These are phyloP conservation scores for Paramecium sexaurelia DNA, from an alignment of 73 alveolate species.

Conservation along the genomic window DNA sequence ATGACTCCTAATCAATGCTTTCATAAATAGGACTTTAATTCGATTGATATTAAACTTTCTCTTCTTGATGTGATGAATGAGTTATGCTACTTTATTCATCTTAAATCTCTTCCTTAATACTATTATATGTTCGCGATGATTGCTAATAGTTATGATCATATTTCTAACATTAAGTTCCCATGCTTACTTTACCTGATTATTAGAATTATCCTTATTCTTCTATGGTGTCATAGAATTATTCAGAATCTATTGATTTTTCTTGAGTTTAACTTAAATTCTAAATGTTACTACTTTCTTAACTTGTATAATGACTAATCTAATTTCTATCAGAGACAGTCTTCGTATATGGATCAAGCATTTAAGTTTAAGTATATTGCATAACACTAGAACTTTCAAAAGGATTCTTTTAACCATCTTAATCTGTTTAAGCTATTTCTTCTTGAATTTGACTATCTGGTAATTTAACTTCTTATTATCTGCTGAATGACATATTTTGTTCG, in stretches of 20 bases:
- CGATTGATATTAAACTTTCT: not conserved
- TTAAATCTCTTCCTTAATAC: constrained; percentile 5
- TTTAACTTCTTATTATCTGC: not conserved
- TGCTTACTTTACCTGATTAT: not conserved
- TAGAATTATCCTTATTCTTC: constrained; percentile 2
- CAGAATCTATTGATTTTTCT: constrained; percentile 30
- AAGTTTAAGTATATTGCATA: not conserved
- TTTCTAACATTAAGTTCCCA: not conserved
- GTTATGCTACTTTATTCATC: constrained; percentile 4
- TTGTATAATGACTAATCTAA: not conserved
- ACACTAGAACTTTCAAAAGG: constrained; percentile 26
- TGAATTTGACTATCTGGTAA: not conserved
- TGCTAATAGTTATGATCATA: not conserved
- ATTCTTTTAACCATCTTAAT: not conserved
- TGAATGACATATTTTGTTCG: constrained; percentile 6
- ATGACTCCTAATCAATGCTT: not conserved
- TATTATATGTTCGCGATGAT: constrained; percentile 6
- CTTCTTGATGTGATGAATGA: constrained; percentile 10
- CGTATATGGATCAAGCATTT: not conserved
- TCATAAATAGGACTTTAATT: not conserved
- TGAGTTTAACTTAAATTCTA: constrained; percentile 1
- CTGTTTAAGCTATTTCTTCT: not conserved
- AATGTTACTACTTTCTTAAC: constrained; percentile 30
- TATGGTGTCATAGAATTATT: constrained; percentile 2
- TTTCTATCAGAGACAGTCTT: not conserved